phyloP scores from a whole-genome alignment of 2,329 filamentous ascomycete species.

The Macroventuria anomochaeta region DNA sequence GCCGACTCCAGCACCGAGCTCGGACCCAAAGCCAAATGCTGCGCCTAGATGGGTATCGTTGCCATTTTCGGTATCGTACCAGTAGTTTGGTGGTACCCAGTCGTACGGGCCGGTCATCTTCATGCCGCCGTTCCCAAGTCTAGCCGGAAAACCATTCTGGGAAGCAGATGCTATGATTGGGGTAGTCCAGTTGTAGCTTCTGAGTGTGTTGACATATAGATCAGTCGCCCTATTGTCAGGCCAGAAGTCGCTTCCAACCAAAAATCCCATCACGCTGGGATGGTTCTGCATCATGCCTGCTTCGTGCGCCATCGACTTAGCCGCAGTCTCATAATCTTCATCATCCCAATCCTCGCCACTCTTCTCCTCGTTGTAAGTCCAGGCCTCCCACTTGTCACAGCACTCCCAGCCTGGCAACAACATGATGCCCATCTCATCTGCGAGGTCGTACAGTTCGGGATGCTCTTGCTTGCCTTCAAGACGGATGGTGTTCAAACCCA shows the following conservation, averaged over 20 bases:
- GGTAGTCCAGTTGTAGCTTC: constrained; percentile 60
- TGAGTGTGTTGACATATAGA: constrained; percentile 61
- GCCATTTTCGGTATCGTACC: constrained; percentile 61
- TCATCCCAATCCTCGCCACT: constrained; percentile 57
- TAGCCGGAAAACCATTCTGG: constrained; percentile 60
- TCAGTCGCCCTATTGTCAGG: constrained; percentile 63
- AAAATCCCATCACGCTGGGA: constrained; percentile 64
- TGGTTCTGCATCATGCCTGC: constrained; percentile 66
- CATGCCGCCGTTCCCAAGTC: constrained; percentile 64
- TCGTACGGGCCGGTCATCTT: constrained; percentile 73
- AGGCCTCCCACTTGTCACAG: constrained; percentile 72
- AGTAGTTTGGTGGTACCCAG: constrained; percentile 71
- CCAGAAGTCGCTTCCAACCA: constrained; percentile 70
- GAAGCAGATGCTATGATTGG: constrained; percentile 66
- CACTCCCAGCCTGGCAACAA: constrained; percentile 70
- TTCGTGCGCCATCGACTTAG: constrained; percentile 65
- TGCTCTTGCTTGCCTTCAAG: constrained; percentile 71
- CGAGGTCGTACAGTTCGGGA: constrained; percentile 64
- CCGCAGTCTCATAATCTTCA: constrained; percentile 62
- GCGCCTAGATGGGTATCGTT: constrained; percentile 58
- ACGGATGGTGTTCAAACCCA: constrained; percentile 68
- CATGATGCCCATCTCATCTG: constrained; percentile 67
- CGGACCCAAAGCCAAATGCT: constrained; percentile 69
- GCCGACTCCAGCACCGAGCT: constrained; percentile 67
- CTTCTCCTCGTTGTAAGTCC: constrained; percentile 65